These are phyloP conservation scores for Fonsecaea multimorphosa DNA, from an alignment of 2,329 filamentous ascomycete genomes.

Conservation along the genomic window DNA sequence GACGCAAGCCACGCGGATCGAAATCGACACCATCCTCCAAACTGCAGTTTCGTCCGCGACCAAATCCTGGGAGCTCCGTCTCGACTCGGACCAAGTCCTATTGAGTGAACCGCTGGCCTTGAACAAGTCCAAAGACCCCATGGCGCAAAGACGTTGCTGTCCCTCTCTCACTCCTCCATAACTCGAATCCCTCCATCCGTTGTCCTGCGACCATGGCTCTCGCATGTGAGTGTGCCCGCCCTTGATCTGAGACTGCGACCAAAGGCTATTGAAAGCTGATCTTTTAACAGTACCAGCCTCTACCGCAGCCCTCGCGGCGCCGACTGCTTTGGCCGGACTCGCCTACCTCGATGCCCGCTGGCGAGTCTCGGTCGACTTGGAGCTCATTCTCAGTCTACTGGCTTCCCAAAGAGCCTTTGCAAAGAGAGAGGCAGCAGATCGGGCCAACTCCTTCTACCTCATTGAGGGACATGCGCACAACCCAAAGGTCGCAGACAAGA, in stretches of 20 bases:
- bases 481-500: conserved; percentile 56
- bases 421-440: conserved; percentile 61
- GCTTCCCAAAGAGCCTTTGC: conserved; percentile 53
- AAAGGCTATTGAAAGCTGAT: neutral
- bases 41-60: conserved; percentile 3
- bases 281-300: conserved; percentile 5
- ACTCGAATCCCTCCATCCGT: neutral
- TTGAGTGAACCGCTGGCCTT: neutral
- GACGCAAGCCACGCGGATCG: neutral
- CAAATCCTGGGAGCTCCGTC: neutral
- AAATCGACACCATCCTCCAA: conserved; percentile 5
- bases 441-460: conserved; percentile 74
- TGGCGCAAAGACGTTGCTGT: neutral
- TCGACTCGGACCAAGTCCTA: neutral
- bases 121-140: neutral
- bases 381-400: conserved; percentile 62
- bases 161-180: neutral
- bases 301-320: conserved; percentile 23
- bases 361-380: conserved; percentile 68
- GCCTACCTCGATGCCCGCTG: conserved; percentile 79
- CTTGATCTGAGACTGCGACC: neutral
- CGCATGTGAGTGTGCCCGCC: conserved; percentile 3
- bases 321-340: conserved; percentile 67
- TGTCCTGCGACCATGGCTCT: conserved; percentile 10
- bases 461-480: conserved; percentile 71